These are phyloP conservation scores for Akanthomyces muscarius DNA, from an alignment of 2,329 filamentous ascomycete genomes.

Conservation along the genomic window DNA sequence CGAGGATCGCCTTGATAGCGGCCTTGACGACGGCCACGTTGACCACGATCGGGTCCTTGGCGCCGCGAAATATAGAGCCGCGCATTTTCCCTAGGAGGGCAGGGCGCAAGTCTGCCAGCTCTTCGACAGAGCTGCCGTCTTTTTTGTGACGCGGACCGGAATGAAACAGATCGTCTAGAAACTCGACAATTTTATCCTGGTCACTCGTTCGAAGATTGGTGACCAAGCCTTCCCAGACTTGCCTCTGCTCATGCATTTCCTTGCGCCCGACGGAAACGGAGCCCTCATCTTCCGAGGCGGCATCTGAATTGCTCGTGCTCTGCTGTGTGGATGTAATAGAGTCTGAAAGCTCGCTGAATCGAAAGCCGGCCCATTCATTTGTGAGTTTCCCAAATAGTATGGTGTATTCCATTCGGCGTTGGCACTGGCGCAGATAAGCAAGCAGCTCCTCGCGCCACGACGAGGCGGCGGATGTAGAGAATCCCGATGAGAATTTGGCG, in stretches of 20 bases:
- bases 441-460: constrained; percentile 15
- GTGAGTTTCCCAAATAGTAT: constrained; percentile 12
- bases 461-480: constrained; percentile 6
- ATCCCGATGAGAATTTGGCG: constrained; percentile 12
- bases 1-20: constrained; percentile 13
- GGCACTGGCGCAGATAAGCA: constrained; percentile 7
- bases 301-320: not conserved
- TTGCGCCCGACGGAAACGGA: constrained; percentile 48
- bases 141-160: not conserved
- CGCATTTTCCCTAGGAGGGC: not conserved
- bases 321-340: not conserved
- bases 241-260: constrained; percentile 50
- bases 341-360: constrained; percentile 13
- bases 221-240: constrained; percentile 53
- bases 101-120: constrained; percentile 5
- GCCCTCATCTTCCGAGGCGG: constrained; percentile 14
- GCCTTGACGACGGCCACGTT: not conserved
- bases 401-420: constrained; percentile 14
- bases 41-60: not conserved
- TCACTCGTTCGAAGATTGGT: constrained; percentile 48
- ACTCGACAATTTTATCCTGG: constrained; percentile 40
- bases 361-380: constrained; percentile 11
- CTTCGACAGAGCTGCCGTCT: not conserved
- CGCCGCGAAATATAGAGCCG: not conserved
- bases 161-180: constrained; percentile 48